These are phyloP conservation scores for Aspergillus udagawae DNA, from an alignment of 2,329 filamentous ascomycete species.

Conservation along the genomic window DNA sequence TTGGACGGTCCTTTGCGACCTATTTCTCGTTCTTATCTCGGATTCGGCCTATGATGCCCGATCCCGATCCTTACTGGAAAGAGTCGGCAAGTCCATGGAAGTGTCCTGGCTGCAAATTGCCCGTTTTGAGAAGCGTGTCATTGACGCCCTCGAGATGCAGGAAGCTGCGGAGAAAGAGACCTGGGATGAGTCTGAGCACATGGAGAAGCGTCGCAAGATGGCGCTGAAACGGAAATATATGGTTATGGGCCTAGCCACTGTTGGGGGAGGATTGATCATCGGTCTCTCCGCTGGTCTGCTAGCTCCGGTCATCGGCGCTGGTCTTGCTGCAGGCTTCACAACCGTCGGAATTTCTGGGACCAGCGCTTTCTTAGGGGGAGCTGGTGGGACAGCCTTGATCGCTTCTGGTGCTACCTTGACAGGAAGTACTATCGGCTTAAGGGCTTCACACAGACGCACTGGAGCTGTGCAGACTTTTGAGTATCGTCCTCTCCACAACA, in stretches of 20 bases:
- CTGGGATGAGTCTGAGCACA: slow-evolving; percentile 95
- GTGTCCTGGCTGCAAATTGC: slow-evolving; percentile 91
- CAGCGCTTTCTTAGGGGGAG: slow-evolving; percentile 80
- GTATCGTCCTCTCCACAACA: slow-evolving; percentile 94
- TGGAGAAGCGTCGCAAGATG: slow-evolving; percentile 77
- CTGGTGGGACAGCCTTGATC: slow-evolving; percentile 89
- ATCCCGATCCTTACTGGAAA: slow-evolving; percentile 77
- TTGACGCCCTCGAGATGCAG: slow-evolving; percentile 96
- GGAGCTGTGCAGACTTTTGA: slow-evolving; percentile 95
- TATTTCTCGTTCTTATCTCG: slow-evolving; percentile 94
- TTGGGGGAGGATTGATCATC: slow-evolving; percentile 91
- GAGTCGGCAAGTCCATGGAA: slow-evolving; percentile 73
- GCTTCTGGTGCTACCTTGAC: slow-evolving; percentile 83
- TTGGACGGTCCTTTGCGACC: slow-evolving; percentile 94
- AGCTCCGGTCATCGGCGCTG: slow-evolving; percentile 89
- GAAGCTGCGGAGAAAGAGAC: slow-evolving; percentile 91
- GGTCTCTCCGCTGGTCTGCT: slow-evolving; percentile 88
- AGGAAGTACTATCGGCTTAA: slow-evolving; percentile 79
- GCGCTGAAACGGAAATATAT: slow-evolving; percentile 80
- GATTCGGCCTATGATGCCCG: slow-evolving; percentile 90
- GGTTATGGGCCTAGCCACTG: slow-evolving; percentile 95
- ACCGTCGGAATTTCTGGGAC: slow-evolving; percentile 92
- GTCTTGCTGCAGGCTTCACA: slow-evolving; percentile 88
- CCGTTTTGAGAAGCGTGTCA: slow-evolving; percentile 94
- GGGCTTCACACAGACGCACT: slow-evolving; percentile 80